Base-by-base conservation (phyloP, 495 filamentous ascomycete genomes). In the Cercophora scortea region DNA sequence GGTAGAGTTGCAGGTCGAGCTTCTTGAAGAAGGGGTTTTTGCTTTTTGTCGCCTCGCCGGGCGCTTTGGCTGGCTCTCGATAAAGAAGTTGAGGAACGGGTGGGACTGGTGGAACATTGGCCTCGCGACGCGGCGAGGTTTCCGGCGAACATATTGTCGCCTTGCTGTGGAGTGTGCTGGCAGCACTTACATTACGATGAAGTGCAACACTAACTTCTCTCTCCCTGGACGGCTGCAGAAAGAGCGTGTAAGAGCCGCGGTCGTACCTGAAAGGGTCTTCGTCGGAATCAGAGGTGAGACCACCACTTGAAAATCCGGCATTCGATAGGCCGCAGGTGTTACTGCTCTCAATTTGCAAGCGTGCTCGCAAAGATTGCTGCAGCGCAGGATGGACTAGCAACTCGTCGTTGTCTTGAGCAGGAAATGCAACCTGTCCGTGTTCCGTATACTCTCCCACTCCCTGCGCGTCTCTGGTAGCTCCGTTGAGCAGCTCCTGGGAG, bases 201-300 rank as follows among this genome's bases (percentile, higher is more conserved):
- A 67, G 59, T 1, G 61, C 59, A 3, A 25, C 53, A 36, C 64
- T 67, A 16, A 65, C 56, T 18, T 67, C 64, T 32, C 61, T 50
- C 53, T 67, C 64, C 32, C 52, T 51, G 1, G 52, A 42, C 9
- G 57, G 60, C n/a, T 56, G 51, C 5, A 68, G 49, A 32, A 62
- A 62, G 6, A 56, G 42, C 2, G 49, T 52, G 42, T 60, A 59
- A 13, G 60, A 55, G 8, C 49, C 45, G 33, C 54, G 56, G 45
- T 69, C 66, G 34, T 65, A 69, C 32, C 51, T 55, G 60, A 69
- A 69, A 6, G 59, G 66, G 43, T 69, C 63, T 5, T 61, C 61
- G 35, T 66, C 64, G 6, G 63, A 64, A 10, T 60, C 61, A 9
- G 57, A 55, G 2, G 47, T 56, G 10, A 46, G n/a, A 9, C 40